Base-by-base conservation (phyloP, 1,139 yeast genomes). In the Debaryomyces coudertii region DNA sequence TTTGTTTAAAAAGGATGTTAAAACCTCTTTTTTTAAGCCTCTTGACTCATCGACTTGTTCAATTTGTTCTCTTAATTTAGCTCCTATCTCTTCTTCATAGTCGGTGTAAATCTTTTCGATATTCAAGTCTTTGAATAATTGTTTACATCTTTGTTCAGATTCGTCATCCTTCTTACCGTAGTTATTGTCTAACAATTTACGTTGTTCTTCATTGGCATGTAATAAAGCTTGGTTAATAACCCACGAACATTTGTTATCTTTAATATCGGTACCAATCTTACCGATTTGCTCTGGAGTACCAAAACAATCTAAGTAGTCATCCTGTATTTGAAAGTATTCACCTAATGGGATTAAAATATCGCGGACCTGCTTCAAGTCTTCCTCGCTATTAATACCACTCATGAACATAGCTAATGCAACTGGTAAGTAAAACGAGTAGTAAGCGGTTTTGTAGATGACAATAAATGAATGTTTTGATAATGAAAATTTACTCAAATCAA, bases 181-280 rank as follows among this genome's bases (percentile, higher is more conserved):
- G 75, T 93, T 89, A 40, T 79, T 83, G 62, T 93, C 98, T 55
- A 95, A 80, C 7, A 87, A 53, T 59, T 77, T 67, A 68, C 98
- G 86, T 73, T 95, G 98, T 55, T 84, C 95, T 41, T 90, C 81
- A 27, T 82, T 77, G 44, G 83, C 95, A 57, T 84, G 76, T 65
- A 86, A 80, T 58, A 95, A 79, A 7, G 99, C 99, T 61, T 90
- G 89, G 77, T 93, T 93, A 60, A 95, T 81, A 50, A 95, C 85
- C 99, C 99, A 95, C 40, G 97, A 88, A 70, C 99, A 95, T 73
- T 95, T 95, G 80, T 95, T 95, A 69, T 95, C 99, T 73, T 89
- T 89, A 63, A 95, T 95, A 68, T 95, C 99, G 49, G 99, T 95
- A 56, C 99, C 99, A 56, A 95, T 90, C 78, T 95, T 95, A 53